Percentiles rank a stretch among this genome's conserved stretches.
phyloP scores from a whole-genome alignment of 1,284 basidiomycete species.

The Hemileia vastatrix region DNA sequence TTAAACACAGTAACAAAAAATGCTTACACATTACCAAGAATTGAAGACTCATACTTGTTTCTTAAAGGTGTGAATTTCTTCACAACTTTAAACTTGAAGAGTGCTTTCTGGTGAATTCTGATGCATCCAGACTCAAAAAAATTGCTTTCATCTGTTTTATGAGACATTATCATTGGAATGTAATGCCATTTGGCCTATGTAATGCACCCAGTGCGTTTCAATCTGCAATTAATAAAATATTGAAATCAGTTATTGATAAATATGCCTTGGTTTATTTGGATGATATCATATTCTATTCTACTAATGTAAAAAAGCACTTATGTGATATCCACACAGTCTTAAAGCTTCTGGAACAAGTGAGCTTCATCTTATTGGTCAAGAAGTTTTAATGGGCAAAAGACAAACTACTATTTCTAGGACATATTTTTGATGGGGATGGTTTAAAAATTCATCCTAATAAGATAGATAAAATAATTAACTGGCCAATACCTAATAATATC shows the following conservation, averaged over 20 bases:
- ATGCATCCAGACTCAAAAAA: background rate
- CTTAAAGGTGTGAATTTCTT: background rate
- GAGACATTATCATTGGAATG: background rate
- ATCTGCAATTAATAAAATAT: slow-evolving; percentile 34
- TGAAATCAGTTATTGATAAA: background rate
- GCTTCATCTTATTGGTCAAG: background rate
- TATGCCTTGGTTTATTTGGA: slow-evolving; percentile 3
- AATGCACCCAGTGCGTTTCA: slow-evolving; percentile 35
- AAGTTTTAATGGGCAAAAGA: background rate
- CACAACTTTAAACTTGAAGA: background rate
- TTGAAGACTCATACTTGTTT: background rate
- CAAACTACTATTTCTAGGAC: background rate
- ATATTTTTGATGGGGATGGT: background rate
- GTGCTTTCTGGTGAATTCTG: background rate
- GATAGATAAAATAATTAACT: background rate
- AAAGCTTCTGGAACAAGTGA: background rate
- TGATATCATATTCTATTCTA: background rate
- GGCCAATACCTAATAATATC: background rate
- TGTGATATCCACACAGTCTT: background rate
- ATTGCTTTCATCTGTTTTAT: background rate
- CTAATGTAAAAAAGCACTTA: background rate
- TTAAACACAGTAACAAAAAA: background rate
- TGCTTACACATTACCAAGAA: background rate
- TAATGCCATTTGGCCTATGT: slow-evolving; percentile 21
- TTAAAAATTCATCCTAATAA: background rate